Evolutionary conservation across 371 early-diverging fungal genomes (phyloP).

Genomic region (Apophysomyces ossiformis): DNA sequence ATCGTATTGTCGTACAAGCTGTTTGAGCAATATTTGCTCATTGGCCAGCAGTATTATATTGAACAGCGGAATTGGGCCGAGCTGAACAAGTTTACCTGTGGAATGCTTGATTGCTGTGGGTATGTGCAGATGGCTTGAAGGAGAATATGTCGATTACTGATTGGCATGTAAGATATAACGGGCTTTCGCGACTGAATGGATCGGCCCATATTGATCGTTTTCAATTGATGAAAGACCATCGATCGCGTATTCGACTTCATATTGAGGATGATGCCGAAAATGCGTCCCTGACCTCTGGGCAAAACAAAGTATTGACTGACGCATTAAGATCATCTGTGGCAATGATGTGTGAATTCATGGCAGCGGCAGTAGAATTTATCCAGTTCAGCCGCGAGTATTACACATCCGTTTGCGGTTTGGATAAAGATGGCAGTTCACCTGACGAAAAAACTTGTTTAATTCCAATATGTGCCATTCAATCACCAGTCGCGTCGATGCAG

Average conservation of each 20-base stretch:
- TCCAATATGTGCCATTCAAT: constrained; percentile 49
- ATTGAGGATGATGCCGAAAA: constrained; percentile 16
- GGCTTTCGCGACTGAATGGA: constrained; percentile 32
- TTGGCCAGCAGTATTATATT: constrained; percentile 51
- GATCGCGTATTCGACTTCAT: constrained; percentile 36
- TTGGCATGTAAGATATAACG: constrained; percentile 25
- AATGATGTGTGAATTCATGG: constrained; percentile 53
- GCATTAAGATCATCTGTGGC: constrained; percentile 28
- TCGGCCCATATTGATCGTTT: constrained; percentile 40
- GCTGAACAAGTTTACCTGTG: constrained; percentile 40
- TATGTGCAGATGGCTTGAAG: constrained; percentile 11
- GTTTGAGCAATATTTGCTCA: constrained; percentile 47
- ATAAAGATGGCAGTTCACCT: constrained; percentile 12
- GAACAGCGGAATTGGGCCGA: constrained; percentile 43
- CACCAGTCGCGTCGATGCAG: constrained; percentile 10
- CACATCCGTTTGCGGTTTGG: constrained; percentile 41
- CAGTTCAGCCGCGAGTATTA: constrained; percentile 49
- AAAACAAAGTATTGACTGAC: constrained; percentile 7
- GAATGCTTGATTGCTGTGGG: constrained; percentile 48
- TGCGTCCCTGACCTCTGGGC: not conserved
- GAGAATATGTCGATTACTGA: not conserved
- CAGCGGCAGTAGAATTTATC: constrained; percentile 41
- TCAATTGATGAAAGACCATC: constrained; percentile 43
- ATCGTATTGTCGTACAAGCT: constrained; percentile 42
- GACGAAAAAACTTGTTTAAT: constrained; percentile 50